These are phyloP conservation scores for Penicillium crustosum DNA, from an alignment of 2,329 filamentous ascomycete genomes.

Conservation along the genomic window DNA sequence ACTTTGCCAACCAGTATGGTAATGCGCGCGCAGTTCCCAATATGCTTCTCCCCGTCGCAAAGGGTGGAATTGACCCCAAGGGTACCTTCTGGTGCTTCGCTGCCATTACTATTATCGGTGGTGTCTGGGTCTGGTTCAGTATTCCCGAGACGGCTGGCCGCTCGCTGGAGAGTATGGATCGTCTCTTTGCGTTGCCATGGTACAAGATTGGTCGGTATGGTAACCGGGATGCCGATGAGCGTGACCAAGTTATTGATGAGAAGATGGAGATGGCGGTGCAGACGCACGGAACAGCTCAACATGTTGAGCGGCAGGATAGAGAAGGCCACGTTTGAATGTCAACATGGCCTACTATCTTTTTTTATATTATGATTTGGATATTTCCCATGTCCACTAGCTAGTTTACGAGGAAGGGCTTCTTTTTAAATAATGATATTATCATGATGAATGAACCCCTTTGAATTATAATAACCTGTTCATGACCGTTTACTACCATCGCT, in stretches of 20 bases:
- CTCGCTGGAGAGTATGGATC: slow-evolving; percentile 62
- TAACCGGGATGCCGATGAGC: slow-evolving; percentile 32
- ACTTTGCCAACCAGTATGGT: slow-evolving; percentile 77
- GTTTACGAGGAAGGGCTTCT: background rate
- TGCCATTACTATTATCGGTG: slow-evolving; percentile 65
- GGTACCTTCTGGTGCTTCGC: slow-evolving; percentile 79
- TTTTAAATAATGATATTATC: background rate
- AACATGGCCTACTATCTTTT: background rate
- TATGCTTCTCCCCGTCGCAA: slow-evolving; percentile 59
- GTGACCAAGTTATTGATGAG: slow-evolving; percentile 26
- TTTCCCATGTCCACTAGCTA: background rate
- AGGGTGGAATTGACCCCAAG: slow-evolving; percentile 50
- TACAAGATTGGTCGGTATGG: slow-evolving; percentile 63
- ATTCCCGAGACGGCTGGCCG: slow-evolving; percentile 70
- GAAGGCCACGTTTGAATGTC: slow-evolving; percentile 7
- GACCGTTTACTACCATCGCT: background rate
- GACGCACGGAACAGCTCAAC: slow-evolving; percentile 14
- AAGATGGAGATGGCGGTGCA: slow-evolving; percentile 26
- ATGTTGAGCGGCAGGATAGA: slow-evolving; percentile 22
- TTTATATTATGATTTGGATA: background rate
- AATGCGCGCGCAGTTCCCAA: slow-evolving; percentile 72
- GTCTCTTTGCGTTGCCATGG: slow-evolving; percentile 71
- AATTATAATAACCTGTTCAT: background rate
- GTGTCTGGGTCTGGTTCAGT: slow-evolving; percentile 69
- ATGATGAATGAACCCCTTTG: background rate